Evolutionary conservation across 805 yeast genomes (phyloP).

Genomic region (Nakazawaea sp.): DNA sequence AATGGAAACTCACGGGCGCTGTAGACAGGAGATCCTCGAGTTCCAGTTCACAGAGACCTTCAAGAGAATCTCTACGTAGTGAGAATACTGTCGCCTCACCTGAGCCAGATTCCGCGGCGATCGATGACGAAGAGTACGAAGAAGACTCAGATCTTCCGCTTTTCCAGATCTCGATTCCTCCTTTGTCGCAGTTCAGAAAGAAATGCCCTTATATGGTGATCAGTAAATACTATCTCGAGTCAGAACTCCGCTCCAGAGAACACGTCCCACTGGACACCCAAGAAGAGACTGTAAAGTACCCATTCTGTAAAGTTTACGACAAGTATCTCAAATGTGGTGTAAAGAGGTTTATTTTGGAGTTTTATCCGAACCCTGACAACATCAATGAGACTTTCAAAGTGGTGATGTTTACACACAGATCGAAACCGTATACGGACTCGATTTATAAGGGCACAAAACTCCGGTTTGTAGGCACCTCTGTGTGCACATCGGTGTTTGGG

Average conservation of each 20-base stretch:
- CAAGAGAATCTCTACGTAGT: neutral
- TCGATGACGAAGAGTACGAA: slow-evolving; percentile 7
- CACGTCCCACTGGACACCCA: neutral
- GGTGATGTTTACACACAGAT: slow-evolving; percentile 12
- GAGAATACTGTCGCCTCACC: neutral
- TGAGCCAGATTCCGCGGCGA: slow-evolving; percentile 1
- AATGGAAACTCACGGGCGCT: slow-evolving; percentile 4
- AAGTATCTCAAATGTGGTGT: slow-evolving; percentile 13
- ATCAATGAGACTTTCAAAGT: slow-evolving; percentile 7
- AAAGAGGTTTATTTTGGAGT: slow-evolving; percentile 11
- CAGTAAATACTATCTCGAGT: slow-evolving; percentile 5
- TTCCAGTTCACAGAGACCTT: neutral
- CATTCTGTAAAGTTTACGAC: slow-evolving; percentile 12
- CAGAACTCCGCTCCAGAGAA: slow-evolving; percentile 1
- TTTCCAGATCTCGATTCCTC: slow-evolving; percentile 10
- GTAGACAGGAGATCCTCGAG: slow-evolving; percentile 1
- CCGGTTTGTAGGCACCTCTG: slow-evolving; percentile 14
- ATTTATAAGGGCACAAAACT: slow-evolving; percentile 13
- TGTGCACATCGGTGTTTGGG: slow-evolving; percentile 10
- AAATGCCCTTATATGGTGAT: slow-evolving; percentile 13
- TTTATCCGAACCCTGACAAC: slow-evolving; percentile 7
- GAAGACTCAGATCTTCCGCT: slow-evolving; percentile 12
- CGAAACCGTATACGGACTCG: slow-evolving; percentile 14
- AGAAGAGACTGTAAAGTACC: slow-evolving; percentile 8
- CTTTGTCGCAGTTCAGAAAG: slow-evolving; percentile 11